Evolutionary conservation across 1,284 basidiomycete species (phyloP).

Genomic region (Sporisorium sorghi): DNA sequence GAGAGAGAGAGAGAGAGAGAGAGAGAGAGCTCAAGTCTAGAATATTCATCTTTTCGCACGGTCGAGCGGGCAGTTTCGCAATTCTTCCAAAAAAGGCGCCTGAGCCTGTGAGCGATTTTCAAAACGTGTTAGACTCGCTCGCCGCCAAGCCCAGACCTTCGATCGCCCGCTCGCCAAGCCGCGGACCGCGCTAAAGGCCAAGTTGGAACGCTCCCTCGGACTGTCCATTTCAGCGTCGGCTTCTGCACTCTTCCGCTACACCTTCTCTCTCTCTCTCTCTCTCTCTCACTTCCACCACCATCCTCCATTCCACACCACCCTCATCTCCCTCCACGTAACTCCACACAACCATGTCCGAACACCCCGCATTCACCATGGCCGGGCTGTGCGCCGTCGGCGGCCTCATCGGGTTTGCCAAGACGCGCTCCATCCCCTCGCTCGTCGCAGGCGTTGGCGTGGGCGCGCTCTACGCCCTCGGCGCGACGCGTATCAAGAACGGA

Average conservation of each 20-base stretch:
- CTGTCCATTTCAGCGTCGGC: not conserved
- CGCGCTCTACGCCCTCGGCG: slow-evolving; percentile 71
- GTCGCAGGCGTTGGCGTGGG: slow-evolving; percentile 85
- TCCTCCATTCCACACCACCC: not conserved
- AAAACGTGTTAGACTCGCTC: too few species aligned
- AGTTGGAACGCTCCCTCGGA: too few species aligned
- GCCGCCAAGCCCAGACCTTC: not conserved
- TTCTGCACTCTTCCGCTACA: not conserved
- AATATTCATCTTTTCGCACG: too few species aligned
- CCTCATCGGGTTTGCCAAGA: slow-evolving; percentile 71
- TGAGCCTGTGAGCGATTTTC: too few species aligned
- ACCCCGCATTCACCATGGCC: slow-evolving; percentile 83
- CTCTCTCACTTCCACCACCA: not conserved
- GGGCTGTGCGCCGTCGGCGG: slow-evolving; percentile 80
- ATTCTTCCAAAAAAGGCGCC: too few species aligned
- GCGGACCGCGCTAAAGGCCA: slow-evolving; percentile 40
- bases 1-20: too few species aligned
- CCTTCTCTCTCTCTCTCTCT: not conserved
- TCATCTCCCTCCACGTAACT: not conserved
- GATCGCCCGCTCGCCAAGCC: slow-evolving; percentile 14
- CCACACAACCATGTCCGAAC: slow-evolving; percentile 76
- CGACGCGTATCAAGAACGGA: slow-evolving; percentile 76
- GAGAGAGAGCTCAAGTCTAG: too few species aligned
- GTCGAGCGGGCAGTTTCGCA: too few species aligned
- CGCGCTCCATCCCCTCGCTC: slow-evolving; percentile 74